These are phyloP conservation scores for Phytophthora citrophthora DNA, from an alignment of 352 stramenopile species.

Conservation along the genomic window DNA sequence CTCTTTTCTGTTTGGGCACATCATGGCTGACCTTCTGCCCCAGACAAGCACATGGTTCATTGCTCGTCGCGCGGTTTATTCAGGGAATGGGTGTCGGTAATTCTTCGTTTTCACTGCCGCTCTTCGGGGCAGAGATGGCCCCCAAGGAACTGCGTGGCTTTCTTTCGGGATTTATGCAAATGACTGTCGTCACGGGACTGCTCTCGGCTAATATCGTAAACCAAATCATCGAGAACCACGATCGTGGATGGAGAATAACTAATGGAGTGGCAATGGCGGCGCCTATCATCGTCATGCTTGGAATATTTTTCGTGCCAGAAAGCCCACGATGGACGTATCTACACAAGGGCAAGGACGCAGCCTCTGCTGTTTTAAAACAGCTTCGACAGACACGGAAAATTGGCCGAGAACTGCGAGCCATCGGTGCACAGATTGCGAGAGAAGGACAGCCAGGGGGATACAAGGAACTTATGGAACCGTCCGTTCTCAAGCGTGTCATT, in stretches of 20 bases:
- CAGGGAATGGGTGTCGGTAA: slow-evolving; percentile 56
- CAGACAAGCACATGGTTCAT: slow-evolving; percentile 32
- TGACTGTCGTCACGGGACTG: slow-evolving; percentile 59
- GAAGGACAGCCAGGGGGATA: slow-evolving; percentile 39
- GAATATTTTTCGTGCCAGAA: slow-evolving; percentile 54
- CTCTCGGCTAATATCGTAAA: slow-evolving; percentile 53
- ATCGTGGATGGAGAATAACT: slow-evolving; percentile 49
- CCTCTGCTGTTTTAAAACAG: slow-evolving; percentile 43
- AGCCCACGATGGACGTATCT: slow-evolving; percentile 48
- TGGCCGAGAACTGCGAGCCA: slow-evolving; percentile 48
- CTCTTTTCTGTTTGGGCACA: slow-evolving; percentile 49
- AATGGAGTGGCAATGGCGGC: slow-evolving; percentile 49
- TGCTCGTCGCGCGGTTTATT: slow-evolving; percentile 47
- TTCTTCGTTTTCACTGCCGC: slow-evolving; percentile 58
- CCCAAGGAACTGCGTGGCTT: slow-evolving; percentile 68
- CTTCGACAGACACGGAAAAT: slow-evolving; percentile 53
- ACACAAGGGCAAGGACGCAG: slow-evolving; percentile 49
- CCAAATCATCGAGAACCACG: slow-evolving; percentile 43
- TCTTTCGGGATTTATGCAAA: slow-evolving; percentile 70
- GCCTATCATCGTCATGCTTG: slow-evolving; percentile 58
- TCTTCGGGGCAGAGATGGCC: slow-evolving; percentile 65
- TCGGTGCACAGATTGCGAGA: slow-evolving; percentile 48
- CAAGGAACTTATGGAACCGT: slow-evolving; percentile 53
- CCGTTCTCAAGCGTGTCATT: slow-evolving; percentile 44
- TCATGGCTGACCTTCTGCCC: slow-evolving; percentile 48